Conservation (phyloP, 2,329 filamentous ascomycete species). For the Hypoxylon sp. region DNA sequence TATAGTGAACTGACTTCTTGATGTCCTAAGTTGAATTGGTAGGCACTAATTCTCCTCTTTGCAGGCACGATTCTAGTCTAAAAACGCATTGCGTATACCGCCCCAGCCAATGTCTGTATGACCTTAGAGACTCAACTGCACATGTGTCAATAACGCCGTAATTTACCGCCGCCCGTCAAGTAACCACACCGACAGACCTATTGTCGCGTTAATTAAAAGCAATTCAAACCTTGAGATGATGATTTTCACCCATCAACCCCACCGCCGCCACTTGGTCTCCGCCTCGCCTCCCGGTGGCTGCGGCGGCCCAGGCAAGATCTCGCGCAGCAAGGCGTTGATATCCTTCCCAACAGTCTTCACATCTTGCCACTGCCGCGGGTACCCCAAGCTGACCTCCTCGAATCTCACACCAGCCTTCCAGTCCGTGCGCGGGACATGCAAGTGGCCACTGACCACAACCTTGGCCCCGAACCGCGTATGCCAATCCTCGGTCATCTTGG, state of each 20-base stretch:
- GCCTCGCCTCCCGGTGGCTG: constrained; percentile 42
- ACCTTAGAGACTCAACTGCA: not conserved
- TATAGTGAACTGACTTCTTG: not conserved
- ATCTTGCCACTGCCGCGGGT: constrained; percentile 57
- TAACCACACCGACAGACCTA: not conserved
- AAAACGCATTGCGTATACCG: not conserved
- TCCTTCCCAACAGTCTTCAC: constrained; percentile 51
- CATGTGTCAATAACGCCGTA: not conserved
- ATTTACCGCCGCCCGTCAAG: not conserved
- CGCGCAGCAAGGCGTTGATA: constrained; percentile 56
- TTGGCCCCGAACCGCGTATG: constrained; percentile 55
- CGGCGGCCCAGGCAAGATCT: constrained; percentile 54
- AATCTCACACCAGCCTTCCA: constrained; percentile 58
- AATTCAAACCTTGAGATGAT: not conserved
- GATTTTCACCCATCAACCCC: constrained; percentile 41
- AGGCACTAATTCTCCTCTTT: not conserved
- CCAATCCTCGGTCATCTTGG: constrained; percentile 56
- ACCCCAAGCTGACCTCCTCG: constrained; percentile 58
- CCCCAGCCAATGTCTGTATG: not conserved
- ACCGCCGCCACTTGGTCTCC: constrained; percentile 49
- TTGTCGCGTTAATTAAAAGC: not conserved
- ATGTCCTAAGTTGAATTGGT: not conserved
- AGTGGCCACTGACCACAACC: constrained; percentile 57
- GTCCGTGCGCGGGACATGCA: constrained; percentile 58
- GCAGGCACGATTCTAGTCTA: not conserved